Base-by-base conservation (phyloP, 2,329 filamentous ascomycete species). In the Albophoma yamanashiensis region DNA sequence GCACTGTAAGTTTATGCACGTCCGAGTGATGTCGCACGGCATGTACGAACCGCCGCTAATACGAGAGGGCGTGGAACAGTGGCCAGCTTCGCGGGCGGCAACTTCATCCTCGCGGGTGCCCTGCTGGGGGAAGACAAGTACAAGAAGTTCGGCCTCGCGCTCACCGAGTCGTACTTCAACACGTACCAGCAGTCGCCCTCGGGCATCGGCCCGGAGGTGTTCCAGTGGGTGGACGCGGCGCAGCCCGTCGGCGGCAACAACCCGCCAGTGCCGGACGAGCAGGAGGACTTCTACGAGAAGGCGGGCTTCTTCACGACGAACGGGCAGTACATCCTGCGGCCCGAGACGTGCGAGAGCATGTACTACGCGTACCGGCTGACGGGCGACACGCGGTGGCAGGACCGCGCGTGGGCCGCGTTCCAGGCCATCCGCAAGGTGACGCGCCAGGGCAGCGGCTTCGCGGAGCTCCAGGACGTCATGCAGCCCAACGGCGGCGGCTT, bases 291-390 rank as follows among this genome's bases (percentile, higher is more conserved):
- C 64, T 94, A 88, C 73, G 68, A 81, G 2, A 69, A 74, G 64
- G 78, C 84, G 0, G 91, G 91, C 4, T 95, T 90, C 77, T 95
- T 86, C 74, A 86, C 91, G 69, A 79, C 74, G 0, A 75, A 77
- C 50, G 68, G 75, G 0, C 68, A 73, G 8, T 96, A 95, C 71
- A 76, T 87, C 11, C 81, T 95, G 38, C 83, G 91, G 0, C 88
- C 91, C 0, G 91, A 95, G 74, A 89, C 92, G 4, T 81, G 95
- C 40, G 91, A 96, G 76, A 89, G 85, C 65, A 87, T 87, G 72
- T 96, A 95, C 79, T 94, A 96, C 72, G 89, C 91, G 2, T 95
- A 89, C 77, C 85, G 91, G 57, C 83, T 88, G 0, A 96, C 91
- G 0, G 87, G 88, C 4, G 82, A 93, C 62, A 65, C 75, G 39